A percentile compares a stretch with the other conserved stretches of the same genome.
Conservation (phyloP, 163 green algal species). For the Scenedesmus sp. region DNA sequence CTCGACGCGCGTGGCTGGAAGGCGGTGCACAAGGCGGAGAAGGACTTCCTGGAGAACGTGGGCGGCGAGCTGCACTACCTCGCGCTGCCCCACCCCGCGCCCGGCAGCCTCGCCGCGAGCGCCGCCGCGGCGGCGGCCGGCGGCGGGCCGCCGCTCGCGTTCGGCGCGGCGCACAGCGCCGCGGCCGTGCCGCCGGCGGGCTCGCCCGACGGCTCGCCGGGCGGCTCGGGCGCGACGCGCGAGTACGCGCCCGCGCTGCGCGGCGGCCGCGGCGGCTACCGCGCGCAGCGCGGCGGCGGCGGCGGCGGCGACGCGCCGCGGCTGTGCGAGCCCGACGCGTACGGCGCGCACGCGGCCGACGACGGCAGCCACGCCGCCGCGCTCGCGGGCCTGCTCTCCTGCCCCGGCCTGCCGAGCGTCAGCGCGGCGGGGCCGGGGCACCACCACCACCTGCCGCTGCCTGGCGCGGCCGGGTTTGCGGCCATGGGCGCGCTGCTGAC, state of each 20-base stretch:
- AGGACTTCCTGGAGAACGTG: conserved; percentile 29
- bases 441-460: neutral
- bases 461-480: neutral
- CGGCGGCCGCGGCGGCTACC: no score
- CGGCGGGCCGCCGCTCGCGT: neutral
- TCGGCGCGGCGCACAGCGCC: no score
- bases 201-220: no score
- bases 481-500: neutral
- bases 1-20: neutral
- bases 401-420: neutral
- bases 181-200: no score
- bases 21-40: conserved; percentile 21
- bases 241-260: no score
- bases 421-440: neutral
- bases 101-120: neutral
- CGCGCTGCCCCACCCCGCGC: neutral
- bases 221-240: no score
- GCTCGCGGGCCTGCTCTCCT: no score
- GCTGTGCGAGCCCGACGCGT: no score
- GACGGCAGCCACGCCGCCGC: no score
- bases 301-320: no score
- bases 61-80: conserved; percentile 6
- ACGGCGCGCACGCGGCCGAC: no score
- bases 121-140: neutral
- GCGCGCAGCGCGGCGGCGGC: no score